Percentiles rank a stretch among this genome's conserved stretches.
These are phyloP conservation scores for Penicillium samsonianum DNA, from an alignment of 495 filamentous ascomycete species.

Conservation along the genomic window DNA sequence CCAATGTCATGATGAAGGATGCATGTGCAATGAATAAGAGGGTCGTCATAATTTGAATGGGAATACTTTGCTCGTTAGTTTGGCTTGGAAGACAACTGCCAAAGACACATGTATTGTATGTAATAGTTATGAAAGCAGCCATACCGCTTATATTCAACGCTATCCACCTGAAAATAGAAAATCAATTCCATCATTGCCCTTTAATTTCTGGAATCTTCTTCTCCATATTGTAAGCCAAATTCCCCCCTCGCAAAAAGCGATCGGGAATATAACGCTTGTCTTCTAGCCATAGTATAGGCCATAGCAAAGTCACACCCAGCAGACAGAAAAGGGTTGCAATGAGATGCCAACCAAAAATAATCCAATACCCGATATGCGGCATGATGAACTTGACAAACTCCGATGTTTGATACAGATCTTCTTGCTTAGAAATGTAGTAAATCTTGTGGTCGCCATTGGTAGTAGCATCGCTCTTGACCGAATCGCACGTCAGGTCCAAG, in stretches of 20 bases:
- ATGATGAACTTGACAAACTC: constrained; percentile 72
- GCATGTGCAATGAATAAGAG: not conserved
- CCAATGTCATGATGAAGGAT: not conserved
- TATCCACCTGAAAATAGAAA: not conserved
- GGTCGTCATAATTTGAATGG: not conserved
- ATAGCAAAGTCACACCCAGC: constrained; percentile 51
- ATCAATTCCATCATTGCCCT: constrained; percentile 10
- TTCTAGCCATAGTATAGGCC: constrained; percentile 56
- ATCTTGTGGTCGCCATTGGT: constrained; percentile 30
- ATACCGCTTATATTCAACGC: not conserved
- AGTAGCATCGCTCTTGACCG: constrained; percentile 20
- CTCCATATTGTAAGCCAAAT: constrained; percentile 30
- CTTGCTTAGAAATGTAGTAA: constrained; percentile 73
- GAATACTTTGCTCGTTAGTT: not conserved
- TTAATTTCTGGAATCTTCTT: constrained; percentile 33
- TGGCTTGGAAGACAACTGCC: not conserved
- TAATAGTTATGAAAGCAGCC: not conserved
- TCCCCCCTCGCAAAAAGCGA: constrained; percentile 26
- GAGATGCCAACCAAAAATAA: constrained; percentile 60
- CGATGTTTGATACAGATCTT: constrained; percentile 80
- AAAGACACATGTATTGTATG: not conserved
- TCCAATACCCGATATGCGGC: constrained; percentile 40
- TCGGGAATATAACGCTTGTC: constrained; percentile 35
- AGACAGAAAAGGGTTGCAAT: constrained; percentile 63
- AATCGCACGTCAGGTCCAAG: constrained; percentile 55